phyloP scores from a whole-genome alignment of 768 basidiomycete species.

The Dendrothele bispora region DNA sequence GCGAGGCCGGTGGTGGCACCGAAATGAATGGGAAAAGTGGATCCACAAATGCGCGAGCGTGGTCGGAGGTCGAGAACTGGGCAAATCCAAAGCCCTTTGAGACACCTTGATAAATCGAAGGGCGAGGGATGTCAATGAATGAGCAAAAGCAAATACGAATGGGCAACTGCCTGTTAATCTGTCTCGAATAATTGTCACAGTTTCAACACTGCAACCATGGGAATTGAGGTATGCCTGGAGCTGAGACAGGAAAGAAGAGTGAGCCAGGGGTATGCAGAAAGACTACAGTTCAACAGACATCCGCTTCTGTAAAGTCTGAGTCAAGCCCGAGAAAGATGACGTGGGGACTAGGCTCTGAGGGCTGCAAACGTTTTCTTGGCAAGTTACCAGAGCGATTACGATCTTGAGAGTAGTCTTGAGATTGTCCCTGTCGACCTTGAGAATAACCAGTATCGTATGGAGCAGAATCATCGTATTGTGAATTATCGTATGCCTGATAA shows the following conservation, averaged over 20 bases:
- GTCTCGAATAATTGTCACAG: constrained; percentile 94
- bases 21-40: constrained; percentile 89
- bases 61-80: constrained; percentile 83
- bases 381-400: constrained; percentile 40
- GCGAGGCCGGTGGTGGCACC: constrained; percentile 88
- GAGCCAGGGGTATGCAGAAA: constrained; percentile 33
- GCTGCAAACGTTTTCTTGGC: constrained; percentile 74
- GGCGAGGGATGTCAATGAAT: constrained; percentile 75
- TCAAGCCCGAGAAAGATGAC: constrained; percentile 96
- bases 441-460: constrained; percentile 11
- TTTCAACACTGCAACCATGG: constrained; percentile 75
- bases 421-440: constrained; percentile 18
- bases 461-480: constrained; percentile 26
- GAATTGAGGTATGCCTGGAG: constrained; percentile 76
- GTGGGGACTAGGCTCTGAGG: constrained; percentile 87
- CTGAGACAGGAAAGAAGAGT: constrained; percentile 42
- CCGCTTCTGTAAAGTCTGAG: constrained; percentile 88
- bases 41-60: constrained; percentile 89
- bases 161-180: constrained; percentile 93
- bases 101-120: constrained; percentile 74
- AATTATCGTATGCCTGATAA: constrained; percentile 44
- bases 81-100: constrained; percentile 98
- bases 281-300: constrained; percentile 62
- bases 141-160: constrained; percentile 67
- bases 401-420: constrained; percentile 55